Conservation (phyloP, 768 basidiomycete genomes). For the Collybia sp. region DNA sequence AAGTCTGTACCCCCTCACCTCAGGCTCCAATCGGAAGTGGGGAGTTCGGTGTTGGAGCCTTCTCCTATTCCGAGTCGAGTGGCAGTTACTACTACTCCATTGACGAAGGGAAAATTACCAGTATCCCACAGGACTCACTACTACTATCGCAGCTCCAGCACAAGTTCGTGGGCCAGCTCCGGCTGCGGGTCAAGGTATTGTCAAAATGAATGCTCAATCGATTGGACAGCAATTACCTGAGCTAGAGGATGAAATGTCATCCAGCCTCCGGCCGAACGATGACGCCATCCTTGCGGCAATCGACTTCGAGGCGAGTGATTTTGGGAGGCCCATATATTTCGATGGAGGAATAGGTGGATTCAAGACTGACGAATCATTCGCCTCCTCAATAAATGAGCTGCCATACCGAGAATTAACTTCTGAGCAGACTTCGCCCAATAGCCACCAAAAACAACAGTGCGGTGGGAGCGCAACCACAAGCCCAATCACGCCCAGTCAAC, state of each 20-base stretch:
- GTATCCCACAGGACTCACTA: conserved; percentile 17
- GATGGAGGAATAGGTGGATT: conserved; percentile 16
- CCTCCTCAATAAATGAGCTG: too few species aligned
- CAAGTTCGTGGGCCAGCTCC: conserved; percentile 1
- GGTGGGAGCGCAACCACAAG: too few species aligned
- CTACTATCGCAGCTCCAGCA: conserved; percentile 27
- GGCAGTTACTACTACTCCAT: background rate
- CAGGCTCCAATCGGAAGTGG: too few species aligned
- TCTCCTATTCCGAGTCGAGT: too few species aligned
- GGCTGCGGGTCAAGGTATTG: background rate
- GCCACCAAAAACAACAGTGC: too few species aligned
- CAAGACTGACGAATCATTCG: background rate
- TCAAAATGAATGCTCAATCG: too few species aligned
- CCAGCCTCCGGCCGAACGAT: conserved; percentile 59
- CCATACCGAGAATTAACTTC: too few species aligned
- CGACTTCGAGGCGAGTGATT: conserved; percentile 43
- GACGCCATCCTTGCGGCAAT: conserved; percentile 58
- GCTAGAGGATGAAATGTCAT: conserved; percentile 30
- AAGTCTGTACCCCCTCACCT: too few species aligned
- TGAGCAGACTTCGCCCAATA: too few species aligned
- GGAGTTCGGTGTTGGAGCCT: too few species aligned
- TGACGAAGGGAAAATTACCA: conserved; percentile 3
- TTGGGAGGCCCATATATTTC: conserved; percentile 40
- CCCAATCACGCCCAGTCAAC: too few species aligned
- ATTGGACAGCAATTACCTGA: background rate